These are phyloP conservation scores for Colletotrichum tofieldiae DNA, from an alignment of 2,329 filamentous ascomycete genomes.

Conservation along the genomic window DNA sequence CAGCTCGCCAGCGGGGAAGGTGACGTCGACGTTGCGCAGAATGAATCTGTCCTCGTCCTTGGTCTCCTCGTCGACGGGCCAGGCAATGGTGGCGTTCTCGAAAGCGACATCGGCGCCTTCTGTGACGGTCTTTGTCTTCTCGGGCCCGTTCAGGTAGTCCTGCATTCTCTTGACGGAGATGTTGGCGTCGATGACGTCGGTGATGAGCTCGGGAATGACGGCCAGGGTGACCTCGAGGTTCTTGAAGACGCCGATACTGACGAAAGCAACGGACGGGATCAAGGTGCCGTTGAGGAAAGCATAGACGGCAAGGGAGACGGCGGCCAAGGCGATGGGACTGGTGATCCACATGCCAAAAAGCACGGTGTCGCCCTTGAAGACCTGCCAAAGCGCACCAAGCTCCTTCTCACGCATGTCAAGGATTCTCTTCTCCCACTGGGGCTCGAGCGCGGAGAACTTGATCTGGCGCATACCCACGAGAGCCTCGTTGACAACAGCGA, in stretches of 20 bases:
- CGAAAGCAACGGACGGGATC: constrained; percentile 83
- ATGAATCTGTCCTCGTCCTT: constrained; percentile 74
- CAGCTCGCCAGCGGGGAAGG: constrained; percentile 78
- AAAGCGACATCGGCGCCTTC: constrained; percentile 75
- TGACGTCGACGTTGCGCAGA: constrained; percentile 74
- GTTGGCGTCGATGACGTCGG: constrained; percentile 79
- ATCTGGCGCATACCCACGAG: constrained; percentile 87
- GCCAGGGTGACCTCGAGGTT: constrained; percentile 81
- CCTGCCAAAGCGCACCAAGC: constrained; percentile 75
- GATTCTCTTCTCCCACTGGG: constrained; percentile 82
- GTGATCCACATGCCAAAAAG: constrained; percentile 80
- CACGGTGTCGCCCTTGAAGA: constrained; percentile 75
- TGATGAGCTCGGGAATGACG: constrained; percentile 80
- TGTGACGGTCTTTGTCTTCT: constrained; percentile 70
- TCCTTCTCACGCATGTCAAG: constrained; percentile 74
- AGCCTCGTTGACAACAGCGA: constrained; percentile 83
- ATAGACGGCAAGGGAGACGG: constrained; percentile 79
- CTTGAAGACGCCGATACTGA: constrained; percentile 81
- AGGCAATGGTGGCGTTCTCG: constrained; percentile 78
- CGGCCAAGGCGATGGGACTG: constrained; percentile 81
- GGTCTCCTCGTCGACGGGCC: constrained; percentile 77
- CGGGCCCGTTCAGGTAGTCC: constrained; percentile 77
- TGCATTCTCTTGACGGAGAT: constrained; percentile 83
- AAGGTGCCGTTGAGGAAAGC: constrained; percentile 75
- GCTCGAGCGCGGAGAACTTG: constrained; percentile 85